Evolutionary conservation across 2,329 filamentous ascomycete species (phyloP), one percentile per base, ranked within the genome.

Genomic region (Rhexocercosporidium sp.): DNA sequence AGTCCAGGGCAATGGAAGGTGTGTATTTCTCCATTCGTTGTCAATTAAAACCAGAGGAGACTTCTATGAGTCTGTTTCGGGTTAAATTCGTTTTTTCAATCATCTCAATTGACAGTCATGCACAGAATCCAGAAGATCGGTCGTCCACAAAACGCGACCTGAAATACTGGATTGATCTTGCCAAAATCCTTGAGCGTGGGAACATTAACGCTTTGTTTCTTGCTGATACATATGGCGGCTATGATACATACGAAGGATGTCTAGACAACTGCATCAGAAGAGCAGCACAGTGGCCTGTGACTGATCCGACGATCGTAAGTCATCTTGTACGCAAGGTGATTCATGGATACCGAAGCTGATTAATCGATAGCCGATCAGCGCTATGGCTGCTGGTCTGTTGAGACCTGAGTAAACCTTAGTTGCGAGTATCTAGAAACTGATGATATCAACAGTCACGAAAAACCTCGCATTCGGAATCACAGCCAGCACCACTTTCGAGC

Each of bases 231-330:
- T 71, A 71, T 78, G 87, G 86, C 2, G 87, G 87, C 6, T 91
- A 92, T 74, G 89, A 92, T 78, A 88, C 91, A 1, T 92, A 90
- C 77, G 78, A 82, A 11, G 88, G 85, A 64, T 74, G 70, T 37
- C 80, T 91, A 4, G 83, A 85, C 5, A 85, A 89, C 0, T 87
- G 88, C 1, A 84, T 90, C 57, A 75, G 82, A 1, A 86, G 88
- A 0, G 89, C 88, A 1, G 88, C 90, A 0, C 90, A 92, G 76
- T 91, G 87, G 86, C 89, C 89, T 0, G 86, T 91, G 6, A 90
- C 90, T 65, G 89, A 92, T 74, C 89, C 89, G 0, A 90, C 87
- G 0, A 0, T 76, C 90, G 14, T 83, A 83, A 5, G 82, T 88
- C 25, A 51, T n/a, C 20, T n/a, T 0, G 12, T 54, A 29, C 18